Evolutionary conservation across 345 rosid species (phyloP).

Genomic region (Citrus unshiu): DNA sequence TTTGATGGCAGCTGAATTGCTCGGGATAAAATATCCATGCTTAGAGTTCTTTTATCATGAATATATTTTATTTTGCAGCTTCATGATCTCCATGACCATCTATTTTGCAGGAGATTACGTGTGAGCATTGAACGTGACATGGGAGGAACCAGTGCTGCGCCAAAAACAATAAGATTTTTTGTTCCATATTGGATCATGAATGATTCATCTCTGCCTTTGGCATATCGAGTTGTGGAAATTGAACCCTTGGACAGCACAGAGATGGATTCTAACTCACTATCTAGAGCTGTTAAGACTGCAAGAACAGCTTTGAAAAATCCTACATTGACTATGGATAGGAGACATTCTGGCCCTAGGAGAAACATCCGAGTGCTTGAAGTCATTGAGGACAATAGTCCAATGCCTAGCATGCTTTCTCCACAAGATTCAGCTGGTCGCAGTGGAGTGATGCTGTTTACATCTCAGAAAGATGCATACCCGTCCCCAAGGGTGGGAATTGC

Average conservation of each 20-base stretch:
- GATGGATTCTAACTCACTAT: slow-evolving; percentile 47
- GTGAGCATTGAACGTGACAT: slow-evolving; percentile 90
- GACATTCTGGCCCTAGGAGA: slow-evolving; percentile 42
- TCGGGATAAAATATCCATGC: neutral
- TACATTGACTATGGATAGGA: slow-evolving; percentile 52
- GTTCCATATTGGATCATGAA: slow-evolving; percentile 97
- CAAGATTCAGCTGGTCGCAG: slow-evolving; percentile 80
- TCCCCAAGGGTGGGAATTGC: slow-evolving; percentile 80
- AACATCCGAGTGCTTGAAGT: slow-evolving; percentile 73
- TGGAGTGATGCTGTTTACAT: slow-evolving; percentile 60
- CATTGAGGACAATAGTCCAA: slow-evolving; percentile 82
- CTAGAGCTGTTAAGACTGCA: slow-evolving; percentile 72
- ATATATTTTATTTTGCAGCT: neutral
- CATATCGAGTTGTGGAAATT: slow-evolving; percentile 84
- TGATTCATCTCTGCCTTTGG: slow-evolving; percentile 69
- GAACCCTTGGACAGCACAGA: slow-evolving; percentile 69
- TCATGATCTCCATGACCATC: slow-evolving; percentile 8
- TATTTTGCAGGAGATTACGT: slow-evolving; percentile 73
- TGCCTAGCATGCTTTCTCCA: slow-evolving; percentile 96
- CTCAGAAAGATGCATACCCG: slow-evolving; percentile 79
- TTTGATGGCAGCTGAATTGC: neutral
- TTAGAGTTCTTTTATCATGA: neutral
- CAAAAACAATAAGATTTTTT: slow-evolving; percentile 81
- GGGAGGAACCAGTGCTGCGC: slow-evolving; percentile 84
- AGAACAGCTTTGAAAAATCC: slow-evolving; percentile 55